Evolutionary conservation across 495 filamentous ascomycete genomes (phyloP).

Genomic region (Neurospora sp.): DNA sequence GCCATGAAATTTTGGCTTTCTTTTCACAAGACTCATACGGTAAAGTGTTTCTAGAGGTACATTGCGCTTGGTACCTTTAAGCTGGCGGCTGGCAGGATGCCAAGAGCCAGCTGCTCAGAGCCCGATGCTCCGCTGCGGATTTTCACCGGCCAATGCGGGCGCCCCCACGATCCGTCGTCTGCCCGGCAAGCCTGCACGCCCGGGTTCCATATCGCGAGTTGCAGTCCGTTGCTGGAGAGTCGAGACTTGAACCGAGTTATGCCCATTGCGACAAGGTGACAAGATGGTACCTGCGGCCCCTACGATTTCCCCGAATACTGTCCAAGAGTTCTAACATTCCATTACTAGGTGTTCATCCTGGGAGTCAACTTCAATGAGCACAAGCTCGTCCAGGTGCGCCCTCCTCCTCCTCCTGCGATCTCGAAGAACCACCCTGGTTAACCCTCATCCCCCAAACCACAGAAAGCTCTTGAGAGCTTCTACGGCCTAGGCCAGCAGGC

Average conservation of each 20-base stretch:
- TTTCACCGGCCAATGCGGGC: background rate
- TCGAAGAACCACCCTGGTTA: background rate
- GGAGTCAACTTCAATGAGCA: constrained; percentile 76
- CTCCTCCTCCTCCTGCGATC: constrained; percentile 1
- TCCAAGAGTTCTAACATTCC: background rate
- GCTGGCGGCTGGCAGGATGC: too few species aligned
- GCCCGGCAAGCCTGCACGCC: background rate
- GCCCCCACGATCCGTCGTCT: background rate
- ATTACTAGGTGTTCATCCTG: constrained; percentile 65
- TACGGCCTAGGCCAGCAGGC: constrained; percentile 74
- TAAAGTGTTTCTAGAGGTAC: background rate
- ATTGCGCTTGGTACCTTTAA: background rate
- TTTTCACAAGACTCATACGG: background rate
- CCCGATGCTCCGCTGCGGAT: background rate
- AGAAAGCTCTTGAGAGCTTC: constrained; percentile 82
- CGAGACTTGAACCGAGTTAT: constrained; percentile 4
- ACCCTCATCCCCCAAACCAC: constrained; percentile 3
- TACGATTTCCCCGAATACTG: background rate
- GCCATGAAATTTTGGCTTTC: background rate
- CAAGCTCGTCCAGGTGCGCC: constrained; percentile 66
- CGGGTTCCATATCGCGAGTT: background rate
- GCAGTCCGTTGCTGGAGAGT: background rate
- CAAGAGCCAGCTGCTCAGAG: too few species aligned
- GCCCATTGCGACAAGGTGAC: constrained; percentile 11
- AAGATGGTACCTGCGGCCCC: constrained; percentile 18